Evolutionary conservation across 2,329 filamentous ascomycete genomes (phyloP), one percentile per base, ranked within the genome.

Genomic region (Westerdykella ornata): DNA sequence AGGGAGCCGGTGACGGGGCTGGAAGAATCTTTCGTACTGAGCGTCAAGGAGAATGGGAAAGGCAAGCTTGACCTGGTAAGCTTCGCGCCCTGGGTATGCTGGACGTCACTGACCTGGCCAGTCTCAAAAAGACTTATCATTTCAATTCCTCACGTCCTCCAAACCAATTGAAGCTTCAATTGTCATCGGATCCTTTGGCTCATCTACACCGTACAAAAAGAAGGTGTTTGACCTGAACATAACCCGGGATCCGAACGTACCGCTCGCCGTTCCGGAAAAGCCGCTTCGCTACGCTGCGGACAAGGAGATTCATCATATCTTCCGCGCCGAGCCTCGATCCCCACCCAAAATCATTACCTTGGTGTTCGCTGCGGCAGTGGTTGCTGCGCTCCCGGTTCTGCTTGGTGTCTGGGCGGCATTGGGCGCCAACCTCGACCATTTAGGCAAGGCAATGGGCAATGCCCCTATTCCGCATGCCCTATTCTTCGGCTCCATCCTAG

Each of bases 261-360:
- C 84, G 2, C 62, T 78, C 13, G 73, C 80, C 15, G 68, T 74
- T 42, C 77, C 81, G 57, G 77, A 85, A 55, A 72, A 79, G 53
- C 81, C 86, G 8, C 68, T 89, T 51, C 84, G 90, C 68, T 97
- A 95, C 68, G 85, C 84, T 62, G 85, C 87, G 70, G 79, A 82
- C 52, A 72, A 80, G 8, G 85, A 94, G 68, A 96, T 98, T 62
- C 78, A 87, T 71, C 92, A 98, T 72, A 85, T 84, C 56, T 98
- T 97, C 80, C 81, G 80, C 49, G 68, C 74, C 12, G 88, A 90
- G 57, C 80, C 88, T 34, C 79, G 78, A 67, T 95, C 80, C 67
- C 88, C 89, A 16, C 85, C 88, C 35, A 80, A 81, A 66, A 63
- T 92, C 46, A 77, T 97, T 49, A 90, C 86, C 2, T 59, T 92